Base-by-base conservation (phyloP, 108 stramenopile species). In the Chaetoceros muelleri region DNA sequence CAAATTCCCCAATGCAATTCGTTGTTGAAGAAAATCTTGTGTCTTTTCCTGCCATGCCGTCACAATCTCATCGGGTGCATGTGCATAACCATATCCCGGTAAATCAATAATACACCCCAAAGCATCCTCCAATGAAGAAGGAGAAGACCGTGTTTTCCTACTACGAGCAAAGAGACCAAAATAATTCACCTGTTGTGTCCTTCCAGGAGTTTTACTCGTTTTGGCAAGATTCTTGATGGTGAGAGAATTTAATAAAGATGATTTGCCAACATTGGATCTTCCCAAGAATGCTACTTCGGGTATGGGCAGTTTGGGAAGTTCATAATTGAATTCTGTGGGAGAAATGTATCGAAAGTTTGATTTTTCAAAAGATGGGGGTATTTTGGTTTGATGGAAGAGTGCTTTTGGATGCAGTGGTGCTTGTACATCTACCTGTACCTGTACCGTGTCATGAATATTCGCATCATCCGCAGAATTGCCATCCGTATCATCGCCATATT, bases 181-280 rank as follows among this genome's bases (percentile, higher is more conserved):
- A 57, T 79, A 94, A 66, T 95, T 87, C 24, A 93, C 75, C 2
- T 76, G 78, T 58, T 90, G 90, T n/a, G 96, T 98, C 62, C 93
- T 65, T 18, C 96, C 97, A 25, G 97, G 91, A 7, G 58, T 49
- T 69, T 96, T 95, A 20, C 75, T 76, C 8, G 82, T 78, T 2
- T 70, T 50, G n/a, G 90, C 93, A 60, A 95, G 64, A 50, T 77
- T 63, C 58, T 76, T 81, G 17, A 60, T 60, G 57, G 73, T 73
- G 17, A 95, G 34, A 44, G 84, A 79, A 66, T 94, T 95, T 53
- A 98, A 72, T 17, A 98, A 58, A 25, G 79, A 81, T 8, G 84
- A 87, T 71, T 96, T 98, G n/a, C 97, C 97, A 21, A 94, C 93
- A 61, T 98, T 98, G 57, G 81, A 84, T 46, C 94, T 62, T n/a